These are phyloP conservation scores for Monosporascus sp. DNA, from an alignment of 2,329 filamentous ascomycete genomes.

Conservation along the genomic window DNA sequence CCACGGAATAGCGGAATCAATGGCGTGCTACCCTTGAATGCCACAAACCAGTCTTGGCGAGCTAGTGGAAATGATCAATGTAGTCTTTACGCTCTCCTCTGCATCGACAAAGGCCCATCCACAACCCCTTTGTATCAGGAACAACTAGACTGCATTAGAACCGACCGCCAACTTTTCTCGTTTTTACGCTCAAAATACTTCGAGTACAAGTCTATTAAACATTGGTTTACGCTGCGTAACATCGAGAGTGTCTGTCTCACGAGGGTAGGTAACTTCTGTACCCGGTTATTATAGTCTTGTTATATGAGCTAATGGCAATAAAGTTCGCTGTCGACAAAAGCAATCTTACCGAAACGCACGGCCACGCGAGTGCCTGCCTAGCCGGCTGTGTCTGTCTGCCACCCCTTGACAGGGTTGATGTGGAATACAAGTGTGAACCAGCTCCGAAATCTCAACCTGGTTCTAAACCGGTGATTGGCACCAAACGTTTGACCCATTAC, in stretches of 20 bases:
- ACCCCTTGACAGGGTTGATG: background rate
- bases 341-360: background rate
- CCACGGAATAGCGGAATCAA: background rate
- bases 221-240: background rate
- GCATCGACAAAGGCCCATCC: background rate
- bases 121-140: background rate
- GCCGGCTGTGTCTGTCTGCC: background rate
- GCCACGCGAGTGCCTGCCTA: background rate
- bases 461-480: background rate
- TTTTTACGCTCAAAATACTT: background rate
- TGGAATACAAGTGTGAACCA: background rate
- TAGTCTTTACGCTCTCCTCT: background rate
- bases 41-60: background rate
- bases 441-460: background rate
- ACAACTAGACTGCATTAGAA: background rate
- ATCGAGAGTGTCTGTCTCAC: background rate
- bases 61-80: background rate
- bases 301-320: background rate
- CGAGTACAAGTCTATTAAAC: background rate
- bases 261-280: background rate
- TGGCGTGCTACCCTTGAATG: background rate
- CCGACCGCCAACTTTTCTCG: background rate
- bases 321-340: background rate
- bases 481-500: background rate
- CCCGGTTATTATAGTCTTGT: background rate